Evolutionary conservation across 768 basidiomycete genomes (phyloP), one percentile per base, ranked within the genome.

Genomic region (Hirschioporus abietinus): DNA sequence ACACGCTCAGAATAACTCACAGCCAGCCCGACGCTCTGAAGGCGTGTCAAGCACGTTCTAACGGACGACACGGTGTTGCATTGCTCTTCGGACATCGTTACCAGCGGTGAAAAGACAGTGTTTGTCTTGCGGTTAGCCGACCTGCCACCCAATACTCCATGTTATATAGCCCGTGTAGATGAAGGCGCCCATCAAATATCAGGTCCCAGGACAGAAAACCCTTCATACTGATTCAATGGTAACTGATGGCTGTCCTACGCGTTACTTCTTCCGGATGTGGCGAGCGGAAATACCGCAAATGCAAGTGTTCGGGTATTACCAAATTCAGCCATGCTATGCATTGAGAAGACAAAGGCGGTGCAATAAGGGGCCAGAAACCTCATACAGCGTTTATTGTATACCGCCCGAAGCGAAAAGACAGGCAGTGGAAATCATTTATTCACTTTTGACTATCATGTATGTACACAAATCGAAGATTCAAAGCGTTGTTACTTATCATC

Each of bases 1-100:
- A 36, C 35, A 20, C 12, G 42, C 12, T 52, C 34, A 70, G 18
- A 15, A 15, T 26, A 5, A 59, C 62, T 27, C 64, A 80, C 79
- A 10, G 77, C 76, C 35, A 80, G 70, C 2, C 76, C 79, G 62
- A 80, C 78, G 65, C 73, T 75, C 58, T 80, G 69, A 9, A 75
- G 76, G 2, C 75, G 72, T 10, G 75, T 76, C 30, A 79, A 65
- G 61, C 76, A 79, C 42, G 42, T 52, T 52, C 42, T 52, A 15
- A 52, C 42, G 42, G 42, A 52, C 42, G 20, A 52, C 12, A 52
- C 42, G 42, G 42, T 52, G 42, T 52, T 20, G 12, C 42, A 52
- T 52, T 52, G 42, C 42, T 52, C 42, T 52, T 52, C 42, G 42
- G 42, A 12, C 42, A 52, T 52, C 15, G 42, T 52, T 12, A 15